Base-by-base conservation (phyloP, 768 basidiomycete genomes). In the Auriscalpium vulgare region DNA sequence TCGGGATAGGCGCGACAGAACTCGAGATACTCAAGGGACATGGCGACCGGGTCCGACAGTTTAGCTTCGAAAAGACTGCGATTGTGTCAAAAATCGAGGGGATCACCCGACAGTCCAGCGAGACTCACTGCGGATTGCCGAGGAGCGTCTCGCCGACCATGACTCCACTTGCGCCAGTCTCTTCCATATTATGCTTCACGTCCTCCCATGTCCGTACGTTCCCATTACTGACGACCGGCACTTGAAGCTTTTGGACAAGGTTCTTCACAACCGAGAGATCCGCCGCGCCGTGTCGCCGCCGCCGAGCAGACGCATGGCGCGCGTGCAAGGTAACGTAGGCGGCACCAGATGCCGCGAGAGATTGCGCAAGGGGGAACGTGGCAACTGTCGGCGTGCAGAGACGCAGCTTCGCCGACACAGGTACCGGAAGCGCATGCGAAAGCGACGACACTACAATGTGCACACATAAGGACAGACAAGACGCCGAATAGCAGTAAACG, bases 131-230 rank as follows among this genome's bases (percentile, higher is more conserved):
- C 36, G 88, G 87, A 69, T 91, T 89, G 16, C 78, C 80, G 5
- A 89, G 72, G 37, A 91, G 69, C n/a, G 81, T 79, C 65, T 91
- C 88, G 9, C 86, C 89, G 1, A 90, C 85, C 89, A 91, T 91
- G 54, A 85, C 66, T 9, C 89, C 89, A 62, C 87, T 82, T 46
- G 87, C 86, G 14, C 77, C 73, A 3, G 87, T 88, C 47, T 71
- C 72, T 35, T 67, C 64, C 51, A 77, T 65, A 64, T 90, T 89
- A 23, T 65, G 65, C 57, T 68, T 66, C 11, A 90, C 66, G 65
- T 91, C 84, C 34, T 70, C 68, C 70, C 77, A 83, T 16, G 67
- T 69, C 36, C 81, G 78, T 16, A 91, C 88, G 64, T 91, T 91
- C 10, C 89, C 89, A 63, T 91, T 91, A 69, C 85, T 88, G 49